phyloP scores from a whole-genome alignment of 352 stramenopile species.

The Globisporangium irregulare region DNA sequence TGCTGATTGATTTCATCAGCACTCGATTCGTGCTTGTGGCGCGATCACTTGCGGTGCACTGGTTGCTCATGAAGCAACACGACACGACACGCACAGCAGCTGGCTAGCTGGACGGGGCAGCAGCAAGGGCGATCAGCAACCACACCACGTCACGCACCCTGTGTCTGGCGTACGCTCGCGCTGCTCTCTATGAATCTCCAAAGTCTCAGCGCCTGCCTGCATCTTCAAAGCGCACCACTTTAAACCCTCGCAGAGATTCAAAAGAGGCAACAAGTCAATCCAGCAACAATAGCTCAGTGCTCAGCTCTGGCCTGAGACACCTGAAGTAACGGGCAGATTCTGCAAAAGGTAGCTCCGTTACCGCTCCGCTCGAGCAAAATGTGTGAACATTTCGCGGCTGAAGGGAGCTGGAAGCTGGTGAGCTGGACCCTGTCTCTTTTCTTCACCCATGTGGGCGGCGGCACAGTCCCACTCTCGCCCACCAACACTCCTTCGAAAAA shows the following conservation, averaged over 20 bases:
- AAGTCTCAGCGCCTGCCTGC: not conserved
- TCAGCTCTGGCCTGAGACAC: too few species aligned
- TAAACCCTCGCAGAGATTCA: not conserved
- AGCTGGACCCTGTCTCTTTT: conserved; percentile 1
- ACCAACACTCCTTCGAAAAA: not conserved
- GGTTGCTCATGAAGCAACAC: not conserved
- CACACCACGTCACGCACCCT: not conserved
- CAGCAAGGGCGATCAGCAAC: not conserved
- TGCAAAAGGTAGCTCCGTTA: too few species aligned
- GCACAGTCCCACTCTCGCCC: not conserved
- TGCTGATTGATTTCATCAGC: too few species aligned
- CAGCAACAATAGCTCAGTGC: too few species aligned
- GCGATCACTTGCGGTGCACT: not conserved
- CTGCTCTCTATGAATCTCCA: not conserved
- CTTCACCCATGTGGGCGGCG: not conserved
- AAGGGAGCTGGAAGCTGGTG: not conserved
- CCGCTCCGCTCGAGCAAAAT: not conserved
- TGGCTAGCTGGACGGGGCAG: not conserved
- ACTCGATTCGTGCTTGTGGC: too few species aligned
- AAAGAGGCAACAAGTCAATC: not conserved
- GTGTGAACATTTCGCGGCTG: not conserved
- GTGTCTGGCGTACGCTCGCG: not conserved
- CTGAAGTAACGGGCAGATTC: not conserved
- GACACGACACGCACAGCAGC: not conserved
- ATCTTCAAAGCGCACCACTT: not conserved